Evolutionary conservation across 441 rosid species (phyloP), one percentile per base, ranked within the genome.

Genomic region (Lepidium campestre): DNA sequence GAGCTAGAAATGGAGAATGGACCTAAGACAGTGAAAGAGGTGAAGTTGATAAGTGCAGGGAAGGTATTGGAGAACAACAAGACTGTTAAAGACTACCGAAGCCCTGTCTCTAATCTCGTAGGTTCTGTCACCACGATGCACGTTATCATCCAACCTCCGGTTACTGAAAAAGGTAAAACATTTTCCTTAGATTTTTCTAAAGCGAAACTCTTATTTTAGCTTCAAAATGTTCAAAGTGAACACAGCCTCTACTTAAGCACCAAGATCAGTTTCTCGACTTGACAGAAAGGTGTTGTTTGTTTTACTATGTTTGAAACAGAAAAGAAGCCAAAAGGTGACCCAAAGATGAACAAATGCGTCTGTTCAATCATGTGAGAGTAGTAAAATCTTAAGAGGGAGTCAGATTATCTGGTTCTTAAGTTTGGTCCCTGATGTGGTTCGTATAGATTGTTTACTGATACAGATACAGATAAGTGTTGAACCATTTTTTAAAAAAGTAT

Each of bases 81-180:
- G 79, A 91, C 90, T 5, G 67, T 91, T 31, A 88, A 85, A 35
- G 97, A 89, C 62, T 94, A 96, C 70, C 87, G 74, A 68, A 91
- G 91, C 72, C 96, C 97, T 3, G 81, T 94, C 34, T 82, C 88
- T 60, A 92, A 84, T 74, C 76, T 85, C 44, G 92, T 91, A 15
- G 92, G 92, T 31, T 89, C 90, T 54, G 91, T 94, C 57, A 91
- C 93, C 62, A 94, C 99, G 39, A 94, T 94, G 96, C 99, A 91
- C 18, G 97, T 94, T 18, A 83, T 94, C 72, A 86, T 94, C 80
- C 97, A 94, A 78, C 92, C 92, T 42, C 87, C 91, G 6, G 17
- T 89, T 14, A 5, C 37, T 8, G 94, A 84, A 29, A 91, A 85
- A 84, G 97, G 97, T 94, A 34, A 74, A 35, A 56, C 25, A n/a